phyloP scores from a whole-genome alignment of 495 filamentous ascomycete species.

The Hypomontagnella submonticulosa region DNA sequence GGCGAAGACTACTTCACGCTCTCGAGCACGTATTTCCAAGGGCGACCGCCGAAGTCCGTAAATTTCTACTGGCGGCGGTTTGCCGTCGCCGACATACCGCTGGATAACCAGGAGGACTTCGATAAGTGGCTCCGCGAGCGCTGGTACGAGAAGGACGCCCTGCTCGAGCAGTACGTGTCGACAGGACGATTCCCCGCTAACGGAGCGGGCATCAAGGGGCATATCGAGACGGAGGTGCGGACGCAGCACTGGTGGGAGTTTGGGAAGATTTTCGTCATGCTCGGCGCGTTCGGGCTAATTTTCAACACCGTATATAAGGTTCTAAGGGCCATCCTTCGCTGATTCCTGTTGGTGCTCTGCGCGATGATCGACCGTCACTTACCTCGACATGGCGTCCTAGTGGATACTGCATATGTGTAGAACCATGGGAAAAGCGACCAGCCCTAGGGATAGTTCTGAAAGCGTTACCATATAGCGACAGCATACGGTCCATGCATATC shows the following conservation, averaged over 20 bases:
- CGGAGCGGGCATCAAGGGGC: constrained; percentile 48
- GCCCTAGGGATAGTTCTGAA: no score
- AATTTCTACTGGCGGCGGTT: constrained; percentile 89
- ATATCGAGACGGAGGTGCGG: constrained; percentile 61
- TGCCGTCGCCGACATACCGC: constrained; percentile 70
- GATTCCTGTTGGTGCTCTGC: no score
- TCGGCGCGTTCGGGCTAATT: constrained; percentile 52
- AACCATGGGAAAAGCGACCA: no score
- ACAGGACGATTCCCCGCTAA: constrained; percentile 75
- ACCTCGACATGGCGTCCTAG: no score
- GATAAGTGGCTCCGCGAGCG: constrained; percentile 77
- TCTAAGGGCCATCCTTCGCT: constrained; percentile 5
- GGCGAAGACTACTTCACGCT: constrained; percentile 83
- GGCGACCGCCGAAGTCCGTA: constrained; percentile 81
- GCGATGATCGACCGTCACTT: no score
- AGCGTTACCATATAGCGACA: no score
- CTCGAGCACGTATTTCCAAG: constrained; percentile 76
- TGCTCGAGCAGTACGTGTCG: constrained; percentile 75
- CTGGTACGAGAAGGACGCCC: constrained; percentile 83
- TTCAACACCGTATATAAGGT: constrained; percentile 47
- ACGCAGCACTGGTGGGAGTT: constrained; percentile 61
- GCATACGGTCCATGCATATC: not conserved
- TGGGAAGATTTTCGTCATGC: constrained; percentile 59
- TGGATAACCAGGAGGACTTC: constrained; percentile 70
- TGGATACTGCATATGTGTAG: no score